These are phyloP conservation scores for Grigorovia humatica DNA, from an alignment of 805 yeast genomes.

Conservation along the genomic window DNA sequence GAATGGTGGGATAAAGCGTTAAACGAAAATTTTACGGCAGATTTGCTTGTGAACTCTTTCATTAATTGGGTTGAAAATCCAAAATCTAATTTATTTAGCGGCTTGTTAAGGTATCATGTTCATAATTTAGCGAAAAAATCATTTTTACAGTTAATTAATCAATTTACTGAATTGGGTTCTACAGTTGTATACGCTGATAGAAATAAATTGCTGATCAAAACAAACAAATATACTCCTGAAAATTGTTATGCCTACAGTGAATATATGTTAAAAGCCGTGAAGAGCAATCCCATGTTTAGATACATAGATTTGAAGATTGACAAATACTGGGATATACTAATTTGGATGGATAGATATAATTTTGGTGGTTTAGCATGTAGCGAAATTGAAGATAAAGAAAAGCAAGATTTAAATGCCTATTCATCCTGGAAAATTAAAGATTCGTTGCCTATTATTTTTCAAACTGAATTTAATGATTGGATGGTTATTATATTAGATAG, in stretches of 20 bases:
- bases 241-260: conserved; percentile 88
- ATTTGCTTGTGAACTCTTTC: conserved; percentile 68
- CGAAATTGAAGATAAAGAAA: conserved; percentile 29
- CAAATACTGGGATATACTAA: conserved; percentile 82
- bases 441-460: conserved; percentile 65
- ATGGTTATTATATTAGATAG: conserved; percentile 63
- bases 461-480: conserved; percentile 85
- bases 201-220: conserved; percentile 60
- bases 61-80: conserved; percentile 80
- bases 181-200: conserved; percentile 69
- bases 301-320: conserved; percentile 65
- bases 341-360: conserved; percentile 92
- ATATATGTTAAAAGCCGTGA: conserved; percentile 63
- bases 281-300: conserved; percentile 73
- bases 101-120: conserved; percentile 73
- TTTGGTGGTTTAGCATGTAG: conserved; percentile 60
- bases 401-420: conserved; percentile 30
- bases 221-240: conserved; percentile 68
- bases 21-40: conserved; percentile 58
- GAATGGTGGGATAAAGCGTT: conserved; percentile 93
- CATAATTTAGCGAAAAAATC: conserved; percentile 80
- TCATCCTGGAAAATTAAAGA: conserved; percentile 75
- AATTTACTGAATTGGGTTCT: conserved; percentile 72
- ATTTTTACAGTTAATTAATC: conserved; percentile 64
- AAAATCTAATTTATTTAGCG: conserved; percentile 64